Base-by-base conservation (phyloP, 306 rosid species). In the Malus sylvestris region DNA sequence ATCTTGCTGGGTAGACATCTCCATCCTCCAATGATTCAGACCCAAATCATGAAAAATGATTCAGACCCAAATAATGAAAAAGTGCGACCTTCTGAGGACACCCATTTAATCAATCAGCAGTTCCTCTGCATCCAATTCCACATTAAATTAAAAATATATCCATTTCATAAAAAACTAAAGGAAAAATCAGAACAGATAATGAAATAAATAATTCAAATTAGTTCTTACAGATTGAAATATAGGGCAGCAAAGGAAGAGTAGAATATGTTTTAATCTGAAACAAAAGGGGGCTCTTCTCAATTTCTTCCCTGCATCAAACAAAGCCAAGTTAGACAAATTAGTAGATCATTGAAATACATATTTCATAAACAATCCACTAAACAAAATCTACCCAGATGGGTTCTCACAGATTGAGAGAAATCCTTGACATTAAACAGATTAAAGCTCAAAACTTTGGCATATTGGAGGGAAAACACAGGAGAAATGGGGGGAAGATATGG, bases 1-100 rank as follows among this genome's bases (percentile, higher is more conserved):
- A 20, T 87, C 82, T 44, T 61, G 81, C 38, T 68, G 84, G 64
- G 80, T 19, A 70, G 94, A 85, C 89, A 85, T 86, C 68, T 85
- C 81, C 83, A 85, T 69, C 84, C 65, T 80, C 80, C 79, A 81
- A 81, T 76, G 58, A 69, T 76, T 79, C 81, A 79, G 80, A 69
- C 79, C 79, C 74, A 82, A 80, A 79, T 23, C 25, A 23, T 23
- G 25, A 23, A 23, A 23, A 81, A 81, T 76, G 58, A 69, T 76
- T 79, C 81, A 79, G 80, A 69, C 79, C 79, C 74, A 82, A 80
- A 79, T 46, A 63, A 57, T 69, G 68, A 86, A 81, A 78, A 20
- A 40, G 46, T 58, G 76, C 86, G 83, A 87, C 71, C 70, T 83
- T 83, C 70, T 72, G 64, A 77, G 69, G 76, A 80, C 76, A 75